Evolutionary conservation across 345 rosid species (phyloP).

Genomic region (Syzygium aqueum): DNA sequence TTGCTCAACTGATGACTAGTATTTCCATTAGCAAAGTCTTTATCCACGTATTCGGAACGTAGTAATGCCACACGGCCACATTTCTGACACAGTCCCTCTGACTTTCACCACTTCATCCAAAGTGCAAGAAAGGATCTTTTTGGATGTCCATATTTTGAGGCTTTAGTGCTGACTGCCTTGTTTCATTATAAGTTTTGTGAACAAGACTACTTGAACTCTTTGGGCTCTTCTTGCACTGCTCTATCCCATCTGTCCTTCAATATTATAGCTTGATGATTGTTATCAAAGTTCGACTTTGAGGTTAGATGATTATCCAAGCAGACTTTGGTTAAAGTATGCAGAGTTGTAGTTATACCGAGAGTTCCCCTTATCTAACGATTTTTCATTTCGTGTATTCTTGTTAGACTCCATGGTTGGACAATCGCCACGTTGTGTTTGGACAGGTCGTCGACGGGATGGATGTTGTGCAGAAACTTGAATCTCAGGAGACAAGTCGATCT

Average conservation of each 20-base stretch:
- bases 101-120: not conserved
- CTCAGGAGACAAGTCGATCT: slow-evolving; percentile 63
- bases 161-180: not conserved
- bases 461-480: slow-evolving; percentile 60
- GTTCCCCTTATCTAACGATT: not conserved
- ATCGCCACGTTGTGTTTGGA: slow-evolving; percentile 88
- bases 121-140: not conserved
- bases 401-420: slow-evolving; percentile 85
- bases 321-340: not conserved
- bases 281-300: not conserved
- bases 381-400: not conserved
- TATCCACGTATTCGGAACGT: not conserved
- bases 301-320: not conserved
- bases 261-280: not conserved
- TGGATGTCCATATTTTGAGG: not conserved
- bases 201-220: not conserved
- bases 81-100: not conserved
- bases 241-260: not conserved
- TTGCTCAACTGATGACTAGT: not conserved
- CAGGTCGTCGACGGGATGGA: slow-evolving; percentile 75
- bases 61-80: not conserved
- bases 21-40: not conserved
- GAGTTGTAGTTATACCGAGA: not conserved
- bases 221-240: not conserved
- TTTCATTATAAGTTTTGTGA: not conserved